A percentile compares a stretch with the other conserved stretches of the same genome.
These are phyloP conservation scores for Stemphylium vesicarium DNA, from an alignment of 2,329 filamentous ascomycete species.

Conservation along the genomic window DNA sequence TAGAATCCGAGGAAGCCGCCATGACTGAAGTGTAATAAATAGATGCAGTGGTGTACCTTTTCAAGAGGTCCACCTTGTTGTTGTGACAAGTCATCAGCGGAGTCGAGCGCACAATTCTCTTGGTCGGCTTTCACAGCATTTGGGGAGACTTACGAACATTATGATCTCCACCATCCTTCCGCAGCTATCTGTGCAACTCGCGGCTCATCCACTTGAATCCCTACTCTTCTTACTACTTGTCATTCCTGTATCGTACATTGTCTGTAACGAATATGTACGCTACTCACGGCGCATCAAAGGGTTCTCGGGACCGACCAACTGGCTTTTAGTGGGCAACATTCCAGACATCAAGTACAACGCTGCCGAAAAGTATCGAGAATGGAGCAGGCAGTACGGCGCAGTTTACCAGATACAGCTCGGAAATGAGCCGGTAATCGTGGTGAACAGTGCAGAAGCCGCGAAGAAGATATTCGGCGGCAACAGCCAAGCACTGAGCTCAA, in stretches of 20 bases:
- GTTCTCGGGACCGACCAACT: constrained; percentile 49
- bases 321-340: constrained; percentile 52
- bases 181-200: constrained; percentile 29
- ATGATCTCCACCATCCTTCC: constrained; percentile 42
- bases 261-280: constrained; percentile 48
- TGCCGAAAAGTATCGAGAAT: constrained; percentile 52
- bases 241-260: constrained; percentile 44
- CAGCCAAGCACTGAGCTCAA: constrained; percentile 50
- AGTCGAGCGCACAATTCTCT: not conserved
- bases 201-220: constrained; percentile 34
- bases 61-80: not conserved
- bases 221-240: constrained; percentile 30
- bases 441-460: constrained; percentile 52
- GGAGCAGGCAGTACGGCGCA: constrained; percentile 50
- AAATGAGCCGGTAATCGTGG: constrained; percentile 53
- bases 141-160: not conserved
- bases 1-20: not conserved
- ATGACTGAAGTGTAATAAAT: not conserved
- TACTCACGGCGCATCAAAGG: constrained; percentile 45
- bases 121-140: not conserved
- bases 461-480: constrained; percentile 52
- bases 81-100: too few relatives aligned
- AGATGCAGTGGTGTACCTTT: not conserved
- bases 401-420: constrained; percentile 57
- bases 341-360: constrained; percentile 52